Conservation (phyloP, 208 protist genomes). For the Trypanosomatidae sp. region DNA sequence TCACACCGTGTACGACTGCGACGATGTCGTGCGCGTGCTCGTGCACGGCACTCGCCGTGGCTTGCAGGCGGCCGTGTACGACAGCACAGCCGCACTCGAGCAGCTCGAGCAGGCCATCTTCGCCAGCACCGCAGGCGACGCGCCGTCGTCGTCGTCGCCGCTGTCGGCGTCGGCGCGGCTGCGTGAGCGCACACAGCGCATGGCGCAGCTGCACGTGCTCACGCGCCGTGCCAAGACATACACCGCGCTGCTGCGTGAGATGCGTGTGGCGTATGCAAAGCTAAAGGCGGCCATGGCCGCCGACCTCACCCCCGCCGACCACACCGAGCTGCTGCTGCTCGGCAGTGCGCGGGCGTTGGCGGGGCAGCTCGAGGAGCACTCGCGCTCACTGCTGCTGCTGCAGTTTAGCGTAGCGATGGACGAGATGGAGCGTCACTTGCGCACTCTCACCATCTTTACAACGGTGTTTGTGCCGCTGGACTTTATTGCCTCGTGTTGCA, state of each 20-base stretch:
- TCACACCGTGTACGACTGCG: slow-evolving; percentile 7
- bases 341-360: slow-evolving; percentile 21
- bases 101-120: slow-evolving; percentile 25
- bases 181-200: slow-evolving; percentile 8
- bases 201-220: slow-evolving; percentile 35
- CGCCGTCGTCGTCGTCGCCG: no score
- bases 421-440: slow-evolving; percentile 30
- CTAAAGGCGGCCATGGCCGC: slow-evolving; percentile 12
- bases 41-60: slow-evolving; percentile 16
- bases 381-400: slow-evolving; percentile 30
- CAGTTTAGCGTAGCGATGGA: slow-evolving; percentile 45
- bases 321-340: slow-evolving; percentile 15
- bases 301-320: slow-evolving; percentile 8
- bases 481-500: slow-evolving; percentile 31
- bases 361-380: slow-evolving; percentile 32
- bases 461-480: slow-evolving; percentile 45
- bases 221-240: slow-evolving; percentile 19
- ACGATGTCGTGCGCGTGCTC: slow-evolving; percentile 25
- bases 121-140: slow-evolving; percentile 5
- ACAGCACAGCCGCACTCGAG: slow-evolving; percentile 28
- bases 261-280: slow-evolving; percentile 17
- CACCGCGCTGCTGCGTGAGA: slow-evolving; percentile 31
- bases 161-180: not conserved
- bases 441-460: slow-evolving; percentile 46
- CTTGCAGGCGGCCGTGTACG: slow-evolving; percentile 15